Conservation (phyloP, 2,329 filamentous ascomycete species). For the Clonostachys chloroleuca region DNA sequence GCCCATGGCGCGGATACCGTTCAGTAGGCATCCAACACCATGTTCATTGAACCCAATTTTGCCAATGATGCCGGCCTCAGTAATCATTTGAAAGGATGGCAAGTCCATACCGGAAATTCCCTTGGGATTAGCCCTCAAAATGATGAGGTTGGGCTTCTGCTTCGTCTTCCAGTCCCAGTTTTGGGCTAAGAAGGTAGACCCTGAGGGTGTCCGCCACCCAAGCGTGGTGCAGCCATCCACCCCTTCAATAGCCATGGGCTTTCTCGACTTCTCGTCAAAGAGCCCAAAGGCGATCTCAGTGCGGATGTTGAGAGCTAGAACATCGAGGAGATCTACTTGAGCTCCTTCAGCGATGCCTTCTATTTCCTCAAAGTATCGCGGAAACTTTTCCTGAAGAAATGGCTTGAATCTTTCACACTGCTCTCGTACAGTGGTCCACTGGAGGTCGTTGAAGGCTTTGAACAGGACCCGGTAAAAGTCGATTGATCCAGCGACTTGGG, state of each 20-base stretch:
- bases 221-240: constrained; percentile 52
- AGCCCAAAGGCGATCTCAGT: constrained; percentile 54
- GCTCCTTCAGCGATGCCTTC: constrained; percentile 49
- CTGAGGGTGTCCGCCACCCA: constrained; percentile 29
- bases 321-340: constrained; percentile 35
- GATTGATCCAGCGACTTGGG: constrained; percentile 22
- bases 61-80: constrained; percentile 57
- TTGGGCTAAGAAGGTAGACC: constrained; percentile 37
- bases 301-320: constrained; percentile 53
- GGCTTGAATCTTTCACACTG: background rate
- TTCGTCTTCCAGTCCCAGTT: constrained; percentile 62
- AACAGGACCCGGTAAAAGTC: constrained; percentile 27
- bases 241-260: constrained; percentile 4
- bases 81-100: constrained; percentile 49
- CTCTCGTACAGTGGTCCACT: constrained; percentile 14
- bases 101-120: constrained; percentile 14
- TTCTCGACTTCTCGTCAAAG: constrained; percentile 22
- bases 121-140: constrained; percentile 35
- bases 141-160: constrained; percentile 44
- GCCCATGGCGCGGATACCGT: constrained; percentile 55
- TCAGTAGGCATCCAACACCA: constrained; percentile 56
- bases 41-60: constrained; percentile 62
- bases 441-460: constrained; percentile 18
- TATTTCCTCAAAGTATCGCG: constrained; percentile 27
- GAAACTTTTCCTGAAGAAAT: constrained; percentile 3